These are phyloP conservation scores for Sporodiniella umbellata DNA, from an alignment of 371 early-diverging fungal genomes.

Conservation along the genomic window DNA sequence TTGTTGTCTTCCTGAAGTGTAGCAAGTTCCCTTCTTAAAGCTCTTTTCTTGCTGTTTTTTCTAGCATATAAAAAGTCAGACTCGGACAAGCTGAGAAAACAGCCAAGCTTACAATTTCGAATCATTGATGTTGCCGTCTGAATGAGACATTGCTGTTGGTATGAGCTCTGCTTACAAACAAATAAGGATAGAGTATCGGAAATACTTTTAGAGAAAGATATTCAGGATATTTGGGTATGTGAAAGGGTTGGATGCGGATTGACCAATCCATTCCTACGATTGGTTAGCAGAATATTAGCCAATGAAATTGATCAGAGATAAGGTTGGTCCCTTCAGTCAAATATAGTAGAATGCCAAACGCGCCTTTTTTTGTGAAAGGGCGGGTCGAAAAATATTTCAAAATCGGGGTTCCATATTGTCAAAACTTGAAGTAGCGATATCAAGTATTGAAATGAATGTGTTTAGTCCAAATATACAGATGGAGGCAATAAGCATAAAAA, in stretches of 20 bases:
- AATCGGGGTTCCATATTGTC: too few relatives aligned
- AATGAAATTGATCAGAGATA: neutral
- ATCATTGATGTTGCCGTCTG: neutral
- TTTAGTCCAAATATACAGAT: too few relatives aligned
- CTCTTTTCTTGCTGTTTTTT: conserved; percentile 18
- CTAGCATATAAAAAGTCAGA: neutral
- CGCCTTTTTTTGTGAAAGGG: neutral
- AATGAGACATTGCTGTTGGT: neutral
- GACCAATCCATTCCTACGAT: conserved; percentile 4
- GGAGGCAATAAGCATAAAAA: too few relatives aligned
- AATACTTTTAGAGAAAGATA: too few relatives aligned
- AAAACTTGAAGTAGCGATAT: too few relatives aligned
- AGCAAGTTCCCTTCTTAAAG: conserved; percentile 35
- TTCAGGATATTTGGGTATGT: neutral
- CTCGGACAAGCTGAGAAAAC: neutral
- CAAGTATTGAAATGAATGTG: too few relatives aligned
- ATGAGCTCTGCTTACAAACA: neutral
- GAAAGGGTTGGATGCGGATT: conserved; percentile 1
- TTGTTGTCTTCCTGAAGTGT: conserved; percentile 35
- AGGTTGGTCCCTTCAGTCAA: too few relatives aligned
- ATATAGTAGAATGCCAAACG: neutral
- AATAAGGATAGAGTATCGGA: neutral
- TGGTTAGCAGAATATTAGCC: neutral
- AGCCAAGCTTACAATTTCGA: neutral
- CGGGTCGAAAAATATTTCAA: too few relatives aligned